These are phyloP conservation scores for Tricholomella constricta DNA, from an alignment of 768 basidiomycete genomes.

Conservation along the genomic window DNA sequence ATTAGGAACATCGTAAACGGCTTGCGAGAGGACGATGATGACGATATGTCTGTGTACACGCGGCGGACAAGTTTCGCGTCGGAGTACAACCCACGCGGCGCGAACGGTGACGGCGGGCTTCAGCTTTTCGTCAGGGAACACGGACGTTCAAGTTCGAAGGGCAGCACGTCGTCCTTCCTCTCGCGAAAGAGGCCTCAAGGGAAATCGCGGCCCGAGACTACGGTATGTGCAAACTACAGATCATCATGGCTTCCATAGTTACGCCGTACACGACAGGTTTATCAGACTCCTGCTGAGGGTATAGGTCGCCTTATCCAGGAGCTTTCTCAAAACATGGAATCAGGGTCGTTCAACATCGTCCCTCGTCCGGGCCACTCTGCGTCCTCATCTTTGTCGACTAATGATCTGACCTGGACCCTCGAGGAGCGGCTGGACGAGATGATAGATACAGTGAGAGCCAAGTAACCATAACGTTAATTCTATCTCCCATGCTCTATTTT, in stretches of 20 bases:
- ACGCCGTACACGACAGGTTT: constrained; percentile 51
- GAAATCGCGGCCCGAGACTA: constrained; percentile 77
- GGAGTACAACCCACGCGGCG: constrained; percentile 61
- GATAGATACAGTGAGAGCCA: constrained; percentile 48
- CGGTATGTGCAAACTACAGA: constrained; percentile 49
- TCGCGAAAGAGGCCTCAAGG: constrained; percentile 63
- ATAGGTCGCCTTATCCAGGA: constrained; percentile 84
- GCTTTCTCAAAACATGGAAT: constrained; percentile 79
- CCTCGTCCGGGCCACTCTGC: constrained; percentile 50
- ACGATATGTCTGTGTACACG: constrained; percentile 61
- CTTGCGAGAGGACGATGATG: constrained; percentile 76
- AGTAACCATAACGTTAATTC: constrained; percentile 19
- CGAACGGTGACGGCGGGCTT: constrained; percentile 53
- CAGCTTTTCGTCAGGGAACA: constrained; percentile 83
- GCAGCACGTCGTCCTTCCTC: constrained; percentile 61
- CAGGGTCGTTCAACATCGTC: constrained; percentile 79
- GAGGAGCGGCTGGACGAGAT: constrained; percentile 79
- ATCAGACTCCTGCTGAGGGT: constrained; percentile 73
- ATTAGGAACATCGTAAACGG: constrained; percentile 82
- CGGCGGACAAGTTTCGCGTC: constrained; percentile 74
- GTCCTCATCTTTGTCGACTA: constrained; percentile 65
- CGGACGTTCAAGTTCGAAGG: constrained; percentile 61
- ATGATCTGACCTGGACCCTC: constrained; percentile 67
- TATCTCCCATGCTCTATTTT: constrained; percentile 24
- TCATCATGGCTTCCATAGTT: constrained; percentile 27